Evolutionary conservation across 2,329 filamentous ascomycete species (phyloP).

Genomic region (Zarea fungicola): DNA sequence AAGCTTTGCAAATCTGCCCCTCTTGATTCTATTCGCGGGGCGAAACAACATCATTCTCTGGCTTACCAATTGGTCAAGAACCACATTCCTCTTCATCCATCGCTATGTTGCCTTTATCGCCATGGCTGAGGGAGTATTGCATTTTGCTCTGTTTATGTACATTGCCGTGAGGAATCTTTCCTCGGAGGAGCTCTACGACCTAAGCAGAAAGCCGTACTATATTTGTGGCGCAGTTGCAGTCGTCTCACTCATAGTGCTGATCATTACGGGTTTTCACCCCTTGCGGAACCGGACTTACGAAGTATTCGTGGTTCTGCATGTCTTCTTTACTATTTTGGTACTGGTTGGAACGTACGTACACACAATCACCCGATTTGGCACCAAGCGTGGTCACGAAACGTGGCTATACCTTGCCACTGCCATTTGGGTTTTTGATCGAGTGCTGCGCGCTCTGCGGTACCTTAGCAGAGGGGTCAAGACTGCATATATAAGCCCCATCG

Average conservation of each 20-base stretch:
- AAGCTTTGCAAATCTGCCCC: conserved; percentile 30
- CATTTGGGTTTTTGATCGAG: conserved; percentile 25
- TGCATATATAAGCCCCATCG: conserved; percentile 22
- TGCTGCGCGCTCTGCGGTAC: conserved; percentile 17
- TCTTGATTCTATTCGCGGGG: conserved; percentile 34
- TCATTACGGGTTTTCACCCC: conserved; percentile 28
- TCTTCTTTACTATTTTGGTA: conserved; percentile 33
- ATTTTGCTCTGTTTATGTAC: conserved; percentile 33
- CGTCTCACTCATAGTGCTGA: conserved; percentile 22
- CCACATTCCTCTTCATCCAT: conserved; percentile 42
- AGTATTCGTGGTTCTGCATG: conserved; percentile 37
- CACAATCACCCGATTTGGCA: conserved; percentile 28
- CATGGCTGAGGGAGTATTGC: conserved; percentile 36
- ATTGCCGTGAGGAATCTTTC: conserved; percentile 20
- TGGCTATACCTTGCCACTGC: conserved; percentile 24
- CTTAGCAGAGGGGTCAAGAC: conserved; percentile 19
- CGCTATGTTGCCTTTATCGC: conserved; percentile 39
- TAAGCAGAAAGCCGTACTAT: conserved; percentile 26
- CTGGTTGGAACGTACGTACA: conserved; percentile 39
- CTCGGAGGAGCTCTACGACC: background rate
- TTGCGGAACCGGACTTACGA: conserved; percentile 35
- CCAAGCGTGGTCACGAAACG: conserved; percentile 38
- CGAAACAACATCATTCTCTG: conserved; percentile 41
- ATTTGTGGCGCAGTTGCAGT: conserved; percentile 38
- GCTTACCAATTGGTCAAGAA: conserved; percentile 41